A percentile compares a stretch with the other conserved stretches of the same genome.
Conservation (phyloP, 75 land plant genomes). For the Pseudotsuga menziesii region DNA sequence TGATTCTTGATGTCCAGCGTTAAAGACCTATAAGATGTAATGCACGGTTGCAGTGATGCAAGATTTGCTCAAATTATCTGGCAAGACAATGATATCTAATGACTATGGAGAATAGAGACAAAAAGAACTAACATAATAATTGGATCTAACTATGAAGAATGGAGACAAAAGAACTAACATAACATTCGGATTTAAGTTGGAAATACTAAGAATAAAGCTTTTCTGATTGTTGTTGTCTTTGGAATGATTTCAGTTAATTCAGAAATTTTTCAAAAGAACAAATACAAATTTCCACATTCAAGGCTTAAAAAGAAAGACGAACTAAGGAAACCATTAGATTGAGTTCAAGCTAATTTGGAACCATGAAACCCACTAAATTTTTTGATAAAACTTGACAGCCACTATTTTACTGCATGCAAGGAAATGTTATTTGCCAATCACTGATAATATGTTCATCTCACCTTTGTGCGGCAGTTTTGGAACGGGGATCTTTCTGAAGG, state of each 20-base stretch:
- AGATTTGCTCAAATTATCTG: not conserved
- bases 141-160: not conserved
- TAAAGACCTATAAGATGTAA: not conserved
- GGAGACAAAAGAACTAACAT: too few relatives aligned
- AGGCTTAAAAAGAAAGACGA: not conserved
- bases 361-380: not conserved
- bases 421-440: not conserved
- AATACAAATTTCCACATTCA: not conserved
- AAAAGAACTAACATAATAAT: not conserved
- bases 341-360: not conserved
- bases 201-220: not conserved
- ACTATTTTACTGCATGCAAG: not conserved
- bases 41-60: not conserved
- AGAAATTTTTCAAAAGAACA: not conserved
- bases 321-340: not conserved
- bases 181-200: not conserved
- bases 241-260: not conserved
- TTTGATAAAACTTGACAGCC: not conserved
- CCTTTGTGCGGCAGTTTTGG: constrained; percentile 94
- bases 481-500: constrained; percentile 90
- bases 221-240: not conserved
- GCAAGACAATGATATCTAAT: not conserved
- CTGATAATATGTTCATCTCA: constrained; percentile 11
- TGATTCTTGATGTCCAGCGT: not conserved
- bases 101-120: not conserved